phyloP scores from a whole-genome alignment of 768 basidiomycete species.

The Auricularia sp. region DNA sequence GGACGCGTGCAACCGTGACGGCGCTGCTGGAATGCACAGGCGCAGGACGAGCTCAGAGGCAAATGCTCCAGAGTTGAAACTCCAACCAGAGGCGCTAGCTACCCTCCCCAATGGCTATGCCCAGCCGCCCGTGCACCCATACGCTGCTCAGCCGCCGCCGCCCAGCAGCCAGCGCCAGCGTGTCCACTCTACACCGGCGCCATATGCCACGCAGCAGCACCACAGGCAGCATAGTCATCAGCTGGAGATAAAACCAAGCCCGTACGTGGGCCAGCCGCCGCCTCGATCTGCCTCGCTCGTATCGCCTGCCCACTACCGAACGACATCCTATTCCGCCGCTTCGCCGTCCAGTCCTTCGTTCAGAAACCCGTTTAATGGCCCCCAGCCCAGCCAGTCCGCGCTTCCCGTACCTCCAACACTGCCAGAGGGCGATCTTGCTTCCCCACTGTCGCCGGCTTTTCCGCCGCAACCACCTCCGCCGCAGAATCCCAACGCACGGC shows the following conservation, averaged over 20 bases:
- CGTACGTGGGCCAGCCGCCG: not conserved
- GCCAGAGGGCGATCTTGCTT: not conserved
- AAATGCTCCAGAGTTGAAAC: not conserved
- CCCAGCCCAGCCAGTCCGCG: not conserved
- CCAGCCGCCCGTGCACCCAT: not conserved
- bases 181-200: not conserved
- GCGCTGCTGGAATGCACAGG: not conserved
- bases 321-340: not conserved
- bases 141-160: not conserved
- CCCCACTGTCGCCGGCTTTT: not conserved
- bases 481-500: slow-evolving; percentile 17
- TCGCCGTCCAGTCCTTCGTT: slow-evolving; percentile 1
- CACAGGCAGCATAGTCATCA: not conserved
- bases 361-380: not conserved
- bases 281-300: not conserved
- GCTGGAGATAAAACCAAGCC: not conserved
- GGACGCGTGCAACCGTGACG: not conserved
- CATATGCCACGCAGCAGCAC: not conserved
- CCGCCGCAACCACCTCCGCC: not conserved
- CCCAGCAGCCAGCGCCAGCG: not conserved
- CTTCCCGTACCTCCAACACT: not conserved
- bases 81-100: not conserved
- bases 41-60: slow-evolving; percentile 1
- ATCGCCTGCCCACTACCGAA: not conserved
- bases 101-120: not conserved